A percentile compares a stretch with the other conserved stretches of the same genome.
These are phyloP conservation scores for Neoboletus subvelutipes DNA, from an alignment of 768 basidiomycete species.

Conservation along the genomic window DNA sequence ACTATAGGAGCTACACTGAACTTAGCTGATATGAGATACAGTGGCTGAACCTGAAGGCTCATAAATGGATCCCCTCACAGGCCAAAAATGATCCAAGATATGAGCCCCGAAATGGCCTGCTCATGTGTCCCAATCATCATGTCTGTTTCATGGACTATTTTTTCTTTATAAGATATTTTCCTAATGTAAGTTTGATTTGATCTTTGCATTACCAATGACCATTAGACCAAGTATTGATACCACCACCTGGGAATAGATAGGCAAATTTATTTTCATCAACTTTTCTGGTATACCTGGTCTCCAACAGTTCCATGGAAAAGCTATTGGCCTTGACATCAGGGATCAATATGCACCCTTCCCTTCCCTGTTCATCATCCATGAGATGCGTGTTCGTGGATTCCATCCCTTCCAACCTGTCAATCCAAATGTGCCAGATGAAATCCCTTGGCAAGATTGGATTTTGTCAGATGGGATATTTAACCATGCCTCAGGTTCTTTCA, in stretches of 20 bases:
- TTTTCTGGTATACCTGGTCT: neutral
- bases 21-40: neutral
- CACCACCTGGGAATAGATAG: neutral
- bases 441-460: neutral
- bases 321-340: neutral
- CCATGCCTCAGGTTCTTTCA: too few relatives aligned
- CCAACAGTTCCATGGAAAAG: neutral
- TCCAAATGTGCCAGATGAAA: neutral
- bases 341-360: neutral
- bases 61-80: neutral
- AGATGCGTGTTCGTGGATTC: neutral
- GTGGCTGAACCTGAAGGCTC: neutral
- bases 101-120: neutral
- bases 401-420: neutral
- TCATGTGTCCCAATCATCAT: neutral
- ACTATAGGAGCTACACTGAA: neutral
- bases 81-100: neutral
- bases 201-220: neutral
- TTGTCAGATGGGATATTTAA: neutral
- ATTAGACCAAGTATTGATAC: neutral
- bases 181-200: neutral
- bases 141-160: fast-evolving
- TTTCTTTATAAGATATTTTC: neutral
- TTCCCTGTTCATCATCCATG: neutral
- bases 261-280: neutral